Evolutionary conservation across 2,329 filamentous ascomycete species (phyloP).

Genomic region (Cercospora sp.): DNA sequence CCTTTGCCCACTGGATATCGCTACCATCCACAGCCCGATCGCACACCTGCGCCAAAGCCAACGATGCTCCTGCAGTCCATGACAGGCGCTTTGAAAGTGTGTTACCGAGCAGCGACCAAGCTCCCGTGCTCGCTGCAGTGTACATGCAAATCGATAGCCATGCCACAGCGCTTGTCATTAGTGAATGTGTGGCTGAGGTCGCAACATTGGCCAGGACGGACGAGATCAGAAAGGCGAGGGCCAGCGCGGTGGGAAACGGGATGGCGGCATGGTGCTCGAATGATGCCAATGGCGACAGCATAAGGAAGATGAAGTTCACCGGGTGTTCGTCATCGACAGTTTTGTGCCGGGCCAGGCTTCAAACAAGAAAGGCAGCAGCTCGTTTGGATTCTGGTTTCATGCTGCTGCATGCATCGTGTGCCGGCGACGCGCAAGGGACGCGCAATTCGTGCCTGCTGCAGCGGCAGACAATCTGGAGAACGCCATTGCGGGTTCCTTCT

Average conservation of each 20-base stretch:
- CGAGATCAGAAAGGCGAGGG: constrained; percentile 40
- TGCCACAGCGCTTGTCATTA: constrained; percentile 46
- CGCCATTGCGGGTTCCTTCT: background rate
- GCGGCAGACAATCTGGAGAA: background rate
- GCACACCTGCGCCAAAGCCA: constrained; percentile 47
- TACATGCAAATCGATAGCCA: constrained; percentile 46
- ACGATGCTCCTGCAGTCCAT: constrained; percentile 46
- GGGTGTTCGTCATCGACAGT: background rate
- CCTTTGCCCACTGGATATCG: constrained; percentile 50
- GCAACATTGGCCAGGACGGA: constrained; percentile 26
- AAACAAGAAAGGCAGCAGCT: background rate
- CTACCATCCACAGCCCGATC: constrained; percentile 47
- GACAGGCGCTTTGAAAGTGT: constrained; percentile 34
- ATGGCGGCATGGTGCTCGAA: constrained; percentile 28
- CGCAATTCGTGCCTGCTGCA: background rate
- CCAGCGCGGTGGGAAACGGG: constrained; percentile 28
- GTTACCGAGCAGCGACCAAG: constrained; percentile 22
- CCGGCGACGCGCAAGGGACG: background rate
- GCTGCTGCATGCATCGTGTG: background rate
- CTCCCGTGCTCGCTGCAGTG: constrained; percentile 38
- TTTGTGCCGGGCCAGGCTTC: background rate
- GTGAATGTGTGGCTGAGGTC: constrained; percentile 26
- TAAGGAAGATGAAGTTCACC: constrained; percentile 8
- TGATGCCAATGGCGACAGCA: constrained; percentile 31
- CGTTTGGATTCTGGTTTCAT: constrained; percentile 1